Percentiles rank a stretch among this genome's conserved stretches.
phyloP scores from a whole-genome alignment of 208 protist species.

The Trypanosoma cruzi region DNA sequence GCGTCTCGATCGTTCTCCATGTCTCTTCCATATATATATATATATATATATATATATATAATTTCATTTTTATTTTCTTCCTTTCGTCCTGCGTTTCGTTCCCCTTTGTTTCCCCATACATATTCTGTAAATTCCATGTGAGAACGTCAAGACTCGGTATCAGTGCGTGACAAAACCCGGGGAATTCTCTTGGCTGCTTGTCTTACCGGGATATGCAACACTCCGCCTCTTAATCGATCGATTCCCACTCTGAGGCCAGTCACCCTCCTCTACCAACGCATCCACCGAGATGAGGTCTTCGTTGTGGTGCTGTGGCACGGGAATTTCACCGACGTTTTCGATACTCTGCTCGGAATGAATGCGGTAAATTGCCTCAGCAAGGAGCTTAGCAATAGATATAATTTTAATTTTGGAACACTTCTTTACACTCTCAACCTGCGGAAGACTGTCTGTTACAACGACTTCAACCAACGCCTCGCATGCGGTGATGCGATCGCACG shows the following conservation, averaged over 20 bases:
- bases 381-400: conserved; percentile 85
- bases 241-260: conserved; percentile 44
- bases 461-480: conserved; percentile 90
- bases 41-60: conserved; percentile 5
- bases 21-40: not conserved
- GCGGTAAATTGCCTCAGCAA: conserved; percentile 88
- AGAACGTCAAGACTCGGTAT: not conserved
- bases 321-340: conserved; percentile 44
- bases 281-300: conserved; percentile 79
- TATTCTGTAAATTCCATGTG: not conserved
- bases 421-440: conserved; percentile 55
- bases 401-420: conserved; percentile 87
- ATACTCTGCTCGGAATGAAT: conserved; percentile 89
- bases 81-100: not conserved
- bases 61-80: not conserved
- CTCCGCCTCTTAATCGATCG: conserved; percentile 1
- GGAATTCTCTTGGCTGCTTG: conserved; percentile 15
- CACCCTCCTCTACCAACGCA: conserved; percentile 76
- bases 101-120: not conserved
- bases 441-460: conserved; percentile 94
- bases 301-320: conserved; percentile 45
- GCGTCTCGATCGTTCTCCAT: not conserved
- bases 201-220: not conserved
- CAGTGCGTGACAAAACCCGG: not conserved
- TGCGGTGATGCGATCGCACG: conserved; percentile 91